Evolutionary conservation across 768 basidiomycete genomes (phyloP).

Genomic region (Arthromyces matolae): DNA sequence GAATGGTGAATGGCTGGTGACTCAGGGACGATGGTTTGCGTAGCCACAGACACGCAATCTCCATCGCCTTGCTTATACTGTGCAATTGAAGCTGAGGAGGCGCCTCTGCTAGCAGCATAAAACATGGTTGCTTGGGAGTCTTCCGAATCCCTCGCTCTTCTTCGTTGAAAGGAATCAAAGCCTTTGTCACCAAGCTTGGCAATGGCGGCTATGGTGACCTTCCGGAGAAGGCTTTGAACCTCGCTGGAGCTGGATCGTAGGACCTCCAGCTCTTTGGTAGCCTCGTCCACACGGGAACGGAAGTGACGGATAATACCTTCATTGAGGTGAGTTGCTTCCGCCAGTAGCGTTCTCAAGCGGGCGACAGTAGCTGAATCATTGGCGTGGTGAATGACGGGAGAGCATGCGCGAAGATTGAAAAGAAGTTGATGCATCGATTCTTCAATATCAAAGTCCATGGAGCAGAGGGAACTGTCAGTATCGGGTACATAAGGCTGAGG

Average conservation of each 20-base stretch:
- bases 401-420: conserved; percentile 50
- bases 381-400: conserved; percentile 36
- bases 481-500: conserved; percentile 20
- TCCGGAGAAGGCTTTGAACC: conserved; percentile 41
- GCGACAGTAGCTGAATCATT: conserved; percentile 35
- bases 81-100: conserved; percentile 14
- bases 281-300: conserved; percentile 51
- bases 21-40: conserved; percentile 28
- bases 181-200: conserved; percentile 38
- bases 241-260: conserved; percentile 43
- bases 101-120: conserved; percentile 12
- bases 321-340: conserved; percentile 45
- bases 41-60: conserved; percentile 20
- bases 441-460: conserved; percentile 42
- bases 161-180: conserved; percentile 26
- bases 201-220: conserved; percentile 40
- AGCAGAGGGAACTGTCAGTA: conserved; percentile 34
- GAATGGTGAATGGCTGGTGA: conserved; percentile 7
- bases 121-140: conserved; percentile 60
- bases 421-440: conserved; percentile 46
- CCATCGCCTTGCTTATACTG: conserved; percentile 13
- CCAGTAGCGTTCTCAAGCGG: conserved; percentile 42
- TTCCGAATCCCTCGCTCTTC: conserved; percentile 56
- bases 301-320: conserved; percentile 46
- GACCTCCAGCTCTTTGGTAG: conserved; percentile 43